phyloP scores from a whole-genome alignment of 2,329 filamentous ascomycete genomes.

The Talaromyces sp. region DNA sequence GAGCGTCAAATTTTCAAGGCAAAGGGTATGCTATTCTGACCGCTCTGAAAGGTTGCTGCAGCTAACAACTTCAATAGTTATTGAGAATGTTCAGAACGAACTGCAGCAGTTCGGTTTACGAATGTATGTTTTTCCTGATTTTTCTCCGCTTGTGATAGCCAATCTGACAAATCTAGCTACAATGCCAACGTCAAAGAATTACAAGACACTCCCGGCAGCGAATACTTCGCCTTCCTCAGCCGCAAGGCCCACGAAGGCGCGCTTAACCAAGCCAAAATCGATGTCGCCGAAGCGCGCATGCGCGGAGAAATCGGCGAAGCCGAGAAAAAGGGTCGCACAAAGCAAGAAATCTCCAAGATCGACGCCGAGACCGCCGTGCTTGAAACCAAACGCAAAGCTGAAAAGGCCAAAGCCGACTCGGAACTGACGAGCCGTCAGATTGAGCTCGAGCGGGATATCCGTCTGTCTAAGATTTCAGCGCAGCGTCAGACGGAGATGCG shows the following conservation, averaged over 20 bases:
- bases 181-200: slow-evolving; percentile 81
- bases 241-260: slow-evolving; percentile 82
- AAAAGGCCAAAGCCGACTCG: slow-evolving; percentile 73
- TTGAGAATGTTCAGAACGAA: slow-evolving; percentile 71
- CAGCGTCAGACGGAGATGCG: slow-evolving; percentile 65
- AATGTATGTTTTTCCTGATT: slow-evolving; percentile 48
- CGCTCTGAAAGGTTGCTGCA: background rate
- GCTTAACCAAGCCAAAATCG: slow-evolving; percentile 68
- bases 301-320: slow-evolving; percentile 62
- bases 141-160: background rate
- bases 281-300: slow-evolving; percentile 56
- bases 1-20: slow-evolving; percentile 72
- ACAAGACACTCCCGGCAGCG: slow-evolving; percentile 73
- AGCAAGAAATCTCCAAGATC: slow-evolving; percentile 83
- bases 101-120: slow-evolving; percentile 74
- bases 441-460: slow-evolving; percentile 65
- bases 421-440: slow-evolving; percentile 68
- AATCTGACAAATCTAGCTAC: slow-evolving; percentile 43
- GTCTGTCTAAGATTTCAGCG: slow-evolving; percentile 70
- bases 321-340: slow-evolving; percentile 70
- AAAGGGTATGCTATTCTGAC: slow-evolving; percentile 44
- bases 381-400: slow-evolving; percentile 77
- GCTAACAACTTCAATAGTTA: slow-evolving; percentile 43
- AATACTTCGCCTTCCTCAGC: slow-evolving; percentile 76
- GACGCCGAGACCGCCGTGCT: slow-evolving; percentile 77